A percentile compares a stretch with the other conserved stretches of the same genome.
These are phyloP conservation scores for Leucosporidium scottii DNA, from an alignment of 768 basidiomycete genomes.

Conservation along the genomic window DNA sequence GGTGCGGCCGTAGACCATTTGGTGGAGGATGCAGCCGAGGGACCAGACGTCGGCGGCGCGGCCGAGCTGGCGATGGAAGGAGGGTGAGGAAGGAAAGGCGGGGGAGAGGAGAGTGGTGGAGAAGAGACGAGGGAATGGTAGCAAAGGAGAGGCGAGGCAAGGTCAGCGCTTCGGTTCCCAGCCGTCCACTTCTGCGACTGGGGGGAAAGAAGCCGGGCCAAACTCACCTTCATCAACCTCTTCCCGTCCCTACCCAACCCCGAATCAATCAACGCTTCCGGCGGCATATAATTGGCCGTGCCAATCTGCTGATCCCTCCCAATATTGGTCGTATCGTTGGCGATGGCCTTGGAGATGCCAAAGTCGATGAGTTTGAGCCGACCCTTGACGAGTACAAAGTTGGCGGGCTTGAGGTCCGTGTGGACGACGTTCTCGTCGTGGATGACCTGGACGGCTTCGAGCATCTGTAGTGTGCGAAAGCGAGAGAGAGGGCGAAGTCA, in stretches of 20 bases:
- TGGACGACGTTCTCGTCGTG: constrained; percentile 99
- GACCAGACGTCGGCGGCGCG: constrained; percentile 97
- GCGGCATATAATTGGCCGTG: constrained; percentile 98
- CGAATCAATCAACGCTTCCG: constrained; percentile 75
- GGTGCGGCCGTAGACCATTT: constrained; percentile 92
- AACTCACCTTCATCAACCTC: constrained; percentile 68
- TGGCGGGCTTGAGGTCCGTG: constrained; percentile 95
- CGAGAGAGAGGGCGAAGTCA: not conserved
- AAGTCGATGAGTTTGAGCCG: constrained; percentile 97
- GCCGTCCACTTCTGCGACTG: no score
- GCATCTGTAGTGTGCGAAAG: constrained; percentile 58
- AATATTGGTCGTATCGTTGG: constrained; percentile 97
- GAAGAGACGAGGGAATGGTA: not conserved
- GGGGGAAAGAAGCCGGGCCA: no score
- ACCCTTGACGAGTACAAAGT: constrained; percentile 92
- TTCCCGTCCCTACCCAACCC: constrained; percentile 58
- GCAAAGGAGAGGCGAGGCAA: not conserved
- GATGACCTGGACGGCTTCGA: constrained; percentile 95
- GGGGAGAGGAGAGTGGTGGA: not conserved
- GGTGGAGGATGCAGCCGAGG: constrained; percentile 92
- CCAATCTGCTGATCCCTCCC: constrained; percentile 93
- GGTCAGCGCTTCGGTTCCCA: not conserved
- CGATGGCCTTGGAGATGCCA: constrained; percentile 98
- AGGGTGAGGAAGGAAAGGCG: not conserved
- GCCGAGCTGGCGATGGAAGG: constrained; percentile 50